These are phyloP conservation scores for Xerophyta viscosa DNA, from an alignment of 106 monocot genomes.

Conservation along the genomic window DNA sequence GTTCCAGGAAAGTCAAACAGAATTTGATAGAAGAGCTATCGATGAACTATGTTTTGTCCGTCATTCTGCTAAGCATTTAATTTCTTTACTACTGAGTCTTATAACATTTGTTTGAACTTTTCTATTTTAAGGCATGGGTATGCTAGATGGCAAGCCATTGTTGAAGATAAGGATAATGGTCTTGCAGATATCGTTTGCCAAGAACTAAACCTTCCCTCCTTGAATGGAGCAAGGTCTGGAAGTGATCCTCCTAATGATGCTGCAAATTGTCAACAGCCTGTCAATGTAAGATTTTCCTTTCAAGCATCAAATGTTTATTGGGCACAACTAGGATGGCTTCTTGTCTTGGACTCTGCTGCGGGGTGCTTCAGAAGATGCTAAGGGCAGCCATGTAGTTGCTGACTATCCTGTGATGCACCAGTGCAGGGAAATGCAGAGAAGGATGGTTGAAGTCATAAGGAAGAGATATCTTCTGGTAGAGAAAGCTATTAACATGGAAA, in stretches of 20 bases:
- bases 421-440: conserved; percentile 70
- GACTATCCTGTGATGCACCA: conserved; percentile 39
- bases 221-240: conserved; percentile 26
- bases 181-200: conserved; percentile 63
- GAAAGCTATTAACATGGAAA: conserved; percentile 67
- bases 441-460: conserved; percentile 77
- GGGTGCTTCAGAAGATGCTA: conserved; percentile 42
- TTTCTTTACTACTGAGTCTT: no score
- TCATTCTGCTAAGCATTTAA: no score
- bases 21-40: no score
- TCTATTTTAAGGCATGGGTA: conserved; percentile 72
- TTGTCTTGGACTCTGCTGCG: conserved; percentile 11
- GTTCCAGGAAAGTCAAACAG: no score
- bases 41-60: no score
- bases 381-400: conserved; percentile 26
- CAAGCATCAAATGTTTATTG: neutral
- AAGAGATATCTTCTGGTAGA: conserved; percentile 88
- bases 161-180: conserved; percentile 82
- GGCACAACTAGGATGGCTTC: neutral
- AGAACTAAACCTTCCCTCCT: conserved; percentile 67
- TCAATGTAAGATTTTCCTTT: conserved; percentile 24
- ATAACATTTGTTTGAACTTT: conserved; percentile 1
- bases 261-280: conserved; percentile 16
- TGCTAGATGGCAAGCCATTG: conserved; percentile 86
- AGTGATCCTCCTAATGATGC: conserved; percentile 23